These are phyloP conservation scores for Nicotiana knightiana DNA, from an alignment of 257 asterid genomes.

Conservation along the genomic window DNA sequence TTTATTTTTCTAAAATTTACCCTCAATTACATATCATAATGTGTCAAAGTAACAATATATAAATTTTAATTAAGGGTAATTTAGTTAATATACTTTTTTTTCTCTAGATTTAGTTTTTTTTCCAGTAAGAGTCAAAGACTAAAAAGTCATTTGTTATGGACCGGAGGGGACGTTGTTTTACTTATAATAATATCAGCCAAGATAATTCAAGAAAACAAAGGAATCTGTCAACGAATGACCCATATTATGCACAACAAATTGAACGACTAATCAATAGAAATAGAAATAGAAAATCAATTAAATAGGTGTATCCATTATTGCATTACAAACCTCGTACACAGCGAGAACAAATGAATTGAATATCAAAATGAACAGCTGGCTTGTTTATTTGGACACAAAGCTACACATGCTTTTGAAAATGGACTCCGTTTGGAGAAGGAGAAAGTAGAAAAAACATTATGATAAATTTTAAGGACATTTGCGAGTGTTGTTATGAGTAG, in stretches of 20 bases:
- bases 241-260: background rate
- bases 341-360: background rate
- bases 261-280: background rate
- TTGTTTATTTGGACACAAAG: background rate
- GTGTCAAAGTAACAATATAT: too few species aligned
- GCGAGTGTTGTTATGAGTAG: conserved; percentile 15
- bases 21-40: too few species aligned
- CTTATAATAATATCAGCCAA: background rate
- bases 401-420: background rate
- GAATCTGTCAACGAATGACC: too few species aligned
- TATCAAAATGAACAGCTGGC: background rate
- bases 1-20: too few species aligned
- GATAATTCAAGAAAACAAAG: background rate
- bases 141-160: too few species aligned
- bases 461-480: conserved; percentile 19
- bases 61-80: too few species aligned
- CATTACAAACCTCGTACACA: background rate
- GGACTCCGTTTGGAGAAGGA: background rate
- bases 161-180: background rate
- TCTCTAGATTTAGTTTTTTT: too few species aligned
- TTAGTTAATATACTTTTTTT: too few species aligned
- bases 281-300: background rate
- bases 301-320: background rate
- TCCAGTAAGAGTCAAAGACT: too few species aligned
- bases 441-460: background rate